Percentiles rank a stretch among this genome's conserved stretches.
These are phyloP conservation scores for Fusarium globosum DNA, from an alignment of 2,329 filamentous ascomycete genomes.

Conservation along the genomic window DNA sequence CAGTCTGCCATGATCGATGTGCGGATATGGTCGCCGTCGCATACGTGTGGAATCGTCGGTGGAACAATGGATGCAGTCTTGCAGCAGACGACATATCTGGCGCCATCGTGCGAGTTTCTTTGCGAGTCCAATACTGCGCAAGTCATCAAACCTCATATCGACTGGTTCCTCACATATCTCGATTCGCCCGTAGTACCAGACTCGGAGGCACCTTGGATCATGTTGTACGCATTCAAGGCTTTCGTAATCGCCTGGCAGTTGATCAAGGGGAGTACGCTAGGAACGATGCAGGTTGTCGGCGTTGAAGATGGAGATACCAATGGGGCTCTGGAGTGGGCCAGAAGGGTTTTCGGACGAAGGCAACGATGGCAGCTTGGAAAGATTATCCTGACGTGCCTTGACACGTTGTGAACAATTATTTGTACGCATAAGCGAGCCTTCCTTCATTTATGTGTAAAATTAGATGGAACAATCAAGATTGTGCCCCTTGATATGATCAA, in stretches of 20 bases:
- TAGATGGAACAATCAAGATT: not conserved
- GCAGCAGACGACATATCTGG: constrained; percentile 47
- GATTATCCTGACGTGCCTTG: constrained; percentile 13
- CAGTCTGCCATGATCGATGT: constrained; percentile 56
- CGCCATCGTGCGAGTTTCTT: constrained; percentile 47
- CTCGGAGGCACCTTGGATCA: constrained; percentile 53
- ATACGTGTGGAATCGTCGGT: constrained; percentile 53
- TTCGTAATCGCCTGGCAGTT: constrained; percentile 56
- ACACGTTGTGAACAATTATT: not conserved
- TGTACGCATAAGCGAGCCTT: too few relatives aligned
- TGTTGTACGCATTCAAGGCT: constrained; percentile 54
- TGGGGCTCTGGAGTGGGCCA: constrained; percentile 8
- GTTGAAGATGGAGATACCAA: constrained; percentile 7
- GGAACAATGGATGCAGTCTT: constrained; percentile 51
- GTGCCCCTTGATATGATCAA: rapidly evolving
- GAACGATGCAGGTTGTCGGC: constrained; percentile 43
- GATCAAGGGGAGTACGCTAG: constrained; percentile 44
- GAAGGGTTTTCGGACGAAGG: constrained; percentile 5
- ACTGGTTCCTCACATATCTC: constrained; percentile 54
- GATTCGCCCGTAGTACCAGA: constrained; percentile 40
- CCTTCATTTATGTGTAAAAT: not conserved
- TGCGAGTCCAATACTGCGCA: constrained; percentile 46
- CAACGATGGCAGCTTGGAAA: constrained; percentile 13
- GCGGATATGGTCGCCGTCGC: constrained; percentile 55
- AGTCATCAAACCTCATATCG: constrained; percentile 51